Evolutionary conservation across 1,284 basidiomycete species (phyloP), one percentile per base, ranked within the genome.

Genomic region (Austroboletus niveus): DNA sequence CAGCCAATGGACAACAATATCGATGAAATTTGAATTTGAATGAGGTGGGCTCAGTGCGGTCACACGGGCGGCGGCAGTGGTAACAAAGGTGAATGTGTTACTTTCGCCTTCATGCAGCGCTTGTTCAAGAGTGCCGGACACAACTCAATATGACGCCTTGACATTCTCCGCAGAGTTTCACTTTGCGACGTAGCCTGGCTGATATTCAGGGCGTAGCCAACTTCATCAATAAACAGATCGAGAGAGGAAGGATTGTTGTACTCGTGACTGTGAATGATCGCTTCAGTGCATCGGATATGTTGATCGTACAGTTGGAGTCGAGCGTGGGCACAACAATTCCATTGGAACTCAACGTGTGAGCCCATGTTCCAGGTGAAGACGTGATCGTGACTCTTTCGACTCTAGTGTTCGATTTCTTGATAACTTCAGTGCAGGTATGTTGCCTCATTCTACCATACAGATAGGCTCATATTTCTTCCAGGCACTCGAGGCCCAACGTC

Each of bases 401-500:
- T 43, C 40, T 47, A 98, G 94, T 58, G 96, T 99, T 42, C 92
- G 97, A 46, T n/a, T n/a, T n/a, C n/a, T n/a, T n/a, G n/a, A n/a
- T n/a, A n/a, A 99, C 75, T 99, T 98, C 72, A 97, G 94, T 68
- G 96, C 96, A 48, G 95, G 91, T 89, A 49, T 58, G 85, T 68
- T 31, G 2, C 4, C 11, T 20, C 40, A n/a, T 34, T 29, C 29
- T 11, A 5, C 41, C 29, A 4, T 17, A 5, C 24, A 31, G 24
- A 24, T 15, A 6, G 7, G 43, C 11, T 38, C 44, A 46, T 24
- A 8, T 14, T 56, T 27, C 2, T 38, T 4, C 1, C 12, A 92
- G 92, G 96, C 47, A 99, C 97, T 14, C 82, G 96, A 66, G 96
- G 97, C 35, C 93, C 97, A 30, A 95, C 96, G 0, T 98, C 95